Percentiles rank a stretch among this genome's conserved stretches.
Evolutionary conservation across 768 basidiomycete species (phyloP).

Genomic region (Boletus rex-veris): DNA sequence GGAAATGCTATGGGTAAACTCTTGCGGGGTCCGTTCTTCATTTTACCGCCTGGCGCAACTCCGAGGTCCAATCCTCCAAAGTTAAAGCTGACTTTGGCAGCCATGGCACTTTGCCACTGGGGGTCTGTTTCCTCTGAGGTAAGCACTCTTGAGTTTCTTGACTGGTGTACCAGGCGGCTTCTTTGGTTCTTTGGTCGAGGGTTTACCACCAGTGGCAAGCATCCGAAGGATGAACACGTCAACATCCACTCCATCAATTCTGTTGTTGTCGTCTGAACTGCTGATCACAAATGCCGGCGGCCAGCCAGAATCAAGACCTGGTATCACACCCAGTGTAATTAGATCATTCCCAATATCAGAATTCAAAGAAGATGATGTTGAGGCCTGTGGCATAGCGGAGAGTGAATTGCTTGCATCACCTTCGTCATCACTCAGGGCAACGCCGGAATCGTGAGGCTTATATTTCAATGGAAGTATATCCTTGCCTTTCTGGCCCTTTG

Average conservation of each 20-base stretch:
- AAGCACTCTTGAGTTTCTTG: slow-evolving; percentile 64
- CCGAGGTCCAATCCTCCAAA: slow-evolving; percentile 20
- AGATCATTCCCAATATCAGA: slow-evolving; percentile 61
- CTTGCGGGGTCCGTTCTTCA: slow-evolving; percentile 59
- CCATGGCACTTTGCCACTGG: too few species aligned
- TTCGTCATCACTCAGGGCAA: slow-evolving; percentile 32
- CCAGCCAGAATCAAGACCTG: slow-evolving; percentile 61
- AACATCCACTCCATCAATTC: slow-evolving; percentile 40
- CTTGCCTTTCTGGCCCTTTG: slow-evolving; percentile 26
- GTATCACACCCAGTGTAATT: slow-evolving; percentile 65
- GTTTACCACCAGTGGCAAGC: slow-evolving; percentile 56
- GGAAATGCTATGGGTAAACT: slow-evolving; percentile 75
- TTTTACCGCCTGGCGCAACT: slow-evolving; percentile 38
- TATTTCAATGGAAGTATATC: slow-evolving; percentile 60
- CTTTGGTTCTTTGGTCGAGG: slow-evolving; percentile 44
- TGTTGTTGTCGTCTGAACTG: slow-evolving; percentile 39
- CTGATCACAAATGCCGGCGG: slow-evolving; percentile 42
- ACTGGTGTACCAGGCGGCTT: slow-evolving; percentile 77
- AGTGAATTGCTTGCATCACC: slow-evolving; percentile 20
- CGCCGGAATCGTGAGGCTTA: slow-evolving; percentile 64
- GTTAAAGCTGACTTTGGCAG: too few species aligned
- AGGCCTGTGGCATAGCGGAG: slow-evolving; percentile 51
- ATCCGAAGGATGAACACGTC: slow-evolving; percentile 73
- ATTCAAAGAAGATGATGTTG: slow-evolving; percentile 59
- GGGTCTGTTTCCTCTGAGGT: slow-evolving; percentile 52